These are phyloP conservation scores for Austroboletus eburneus DNA, from an alignment of 768 basidiomycete genomes.

Conservation along the genomic window DNA sequence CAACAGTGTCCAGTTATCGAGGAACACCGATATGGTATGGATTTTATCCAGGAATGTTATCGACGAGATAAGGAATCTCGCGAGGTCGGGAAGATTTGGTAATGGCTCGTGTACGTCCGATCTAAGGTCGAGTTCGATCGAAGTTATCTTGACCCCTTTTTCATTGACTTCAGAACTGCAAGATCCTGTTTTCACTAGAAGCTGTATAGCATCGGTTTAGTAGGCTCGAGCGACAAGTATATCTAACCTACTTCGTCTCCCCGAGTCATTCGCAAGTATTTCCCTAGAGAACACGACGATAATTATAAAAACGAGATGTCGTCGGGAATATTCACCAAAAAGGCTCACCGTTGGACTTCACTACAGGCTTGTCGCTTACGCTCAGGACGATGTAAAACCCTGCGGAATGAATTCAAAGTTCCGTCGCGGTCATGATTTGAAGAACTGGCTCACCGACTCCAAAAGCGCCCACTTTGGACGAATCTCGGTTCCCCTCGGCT, in stretches of 20 bases:
- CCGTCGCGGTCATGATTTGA: not conserved
- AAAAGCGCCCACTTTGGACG: constrained; percentile 15
- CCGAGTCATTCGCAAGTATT: not conserved
- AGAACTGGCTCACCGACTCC: constrained; percentile 11
- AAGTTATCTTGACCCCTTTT: not conserved
- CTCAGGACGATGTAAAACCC: constrained; percentile 19
- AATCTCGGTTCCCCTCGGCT: constrained; percentile 13
- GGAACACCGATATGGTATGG: constrained; percentile 2
- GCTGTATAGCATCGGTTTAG: constrained; percentile 18
- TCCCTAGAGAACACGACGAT: too few species aligned
- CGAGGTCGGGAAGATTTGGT: constrained; percentile 43
- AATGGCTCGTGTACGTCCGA: constrained; percentile 36
- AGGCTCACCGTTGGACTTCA: constrained; percentile 8
- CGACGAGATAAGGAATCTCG: constrained; percentile 43
- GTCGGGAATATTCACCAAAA: not conserved
- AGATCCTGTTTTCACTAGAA: constrained; percentile 26
- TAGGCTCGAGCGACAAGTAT: not conserved
- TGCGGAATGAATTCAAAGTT: not conserved
- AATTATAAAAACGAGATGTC: too few species aligned
- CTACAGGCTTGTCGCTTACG: constrained; percentile 13
- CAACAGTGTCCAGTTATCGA: not conserved
- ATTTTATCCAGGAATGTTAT: constrained; percentile 48
- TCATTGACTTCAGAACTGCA: not conserved
- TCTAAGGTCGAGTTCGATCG: not conserved
- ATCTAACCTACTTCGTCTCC: not conserved